phyloP scores from a whole-genome alignment of 768 basidiomycete genomes.

The Mycena vitilis region DNA sequence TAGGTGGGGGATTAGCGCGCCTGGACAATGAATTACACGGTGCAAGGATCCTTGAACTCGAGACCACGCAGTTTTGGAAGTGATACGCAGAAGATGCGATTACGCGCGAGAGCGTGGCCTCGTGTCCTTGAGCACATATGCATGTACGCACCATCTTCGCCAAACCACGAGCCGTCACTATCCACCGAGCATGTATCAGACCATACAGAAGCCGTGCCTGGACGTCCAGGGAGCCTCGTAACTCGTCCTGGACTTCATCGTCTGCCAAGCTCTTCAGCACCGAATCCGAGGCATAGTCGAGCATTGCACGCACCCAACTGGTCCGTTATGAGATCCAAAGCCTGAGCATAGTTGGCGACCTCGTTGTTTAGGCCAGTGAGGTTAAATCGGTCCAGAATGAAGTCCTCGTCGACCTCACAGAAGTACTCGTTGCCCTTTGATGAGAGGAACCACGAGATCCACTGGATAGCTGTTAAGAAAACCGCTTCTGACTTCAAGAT shows the following conservation, averaged over 20 bases:
- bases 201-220: slow-evolving; percentile 95
- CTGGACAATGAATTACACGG: background rate
- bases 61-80: too few species aligned
- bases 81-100: background rate
- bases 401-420: slow-evolving; percentile 99
- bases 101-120: background rate
- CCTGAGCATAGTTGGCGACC: slow-evolving; percentile 93
- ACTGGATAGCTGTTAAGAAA: slow-evolving; percentile 57
- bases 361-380: slow-evolving; percentile 97
- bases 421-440: slow-evolving; percentile 99
- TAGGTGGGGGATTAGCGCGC: slow-evolving; percentile 39
- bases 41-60: background rate
- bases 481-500: background rate
- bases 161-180: slow-evolving; percentile 92
- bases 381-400: slow-evolving; percentile 98
- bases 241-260: slow-evolving; percentile 94
- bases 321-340: slow-evolving; percentile 96
- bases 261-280: slow-evolving; percentile 56
- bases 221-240: slow-evolving; percentile 90
- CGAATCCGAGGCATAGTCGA: background rate
- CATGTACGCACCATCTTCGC: slow-evolving; percentile 86
- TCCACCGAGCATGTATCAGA: slow-evolving; percentile 96
- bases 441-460: slow-evolving; percentile 98
- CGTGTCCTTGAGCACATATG: background rate
- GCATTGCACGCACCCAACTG: slow-evolving; percentile 77